These are phyloP conservation scores for Macrolepiota dolichaula DNA, from an alignment of 768 basidiomycete genomes.

Conservation along the genomic window DNA sequence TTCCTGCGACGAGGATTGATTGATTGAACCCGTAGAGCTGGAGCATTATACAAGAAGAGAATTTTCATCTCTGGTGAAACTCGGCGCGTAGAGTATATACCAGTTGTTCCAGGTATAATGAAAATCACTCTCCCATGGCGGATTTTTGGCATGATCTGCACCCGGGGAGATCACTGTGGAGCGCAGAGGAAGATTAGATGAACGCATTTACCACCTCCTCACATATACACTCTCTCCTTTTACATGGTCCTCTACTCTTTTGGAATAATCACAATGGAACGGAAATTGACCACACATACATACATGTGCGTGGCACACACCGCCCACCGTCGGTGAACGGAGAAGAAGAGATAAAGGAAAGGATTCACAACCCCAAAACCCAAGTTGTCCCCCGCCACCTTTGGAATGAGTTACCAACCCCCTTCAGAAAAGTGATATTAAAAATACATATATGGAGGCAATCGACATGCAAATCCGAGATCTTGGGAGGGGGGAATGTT, in stretches of 20 bases:
- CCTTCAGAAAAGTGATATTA: neutral
- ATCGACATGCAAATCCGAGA: too few species aligned
- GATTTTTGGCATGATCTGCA: neutral
- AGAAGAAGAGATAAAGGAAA: neutral
- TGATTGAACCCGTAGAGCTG: too few species aligned
- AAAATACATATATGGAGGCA: neutral
- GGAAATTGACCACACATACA: neutral
- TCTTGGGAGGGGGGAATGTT: too few species aligned
- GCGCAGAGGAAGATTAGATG: neutral
- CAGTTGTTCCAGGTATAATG: too few species aligned
- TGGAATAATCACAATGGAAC: neutral
- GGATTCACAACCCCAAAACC: neutral
- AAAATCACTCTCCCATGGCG: neutral
- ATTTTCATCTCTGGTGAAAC: too few species aligned
- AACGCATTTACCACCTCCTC: neutral
- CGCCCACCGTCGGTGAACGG: slow-evolving; percentile 4
- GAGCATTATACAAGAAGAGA: too few species aligned
- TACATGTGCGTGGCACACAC: neutral
- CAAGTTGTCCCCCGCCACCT: neutral
- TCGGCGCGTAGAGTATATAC: too few species aligned
- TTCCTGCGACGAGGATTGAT: too few species aligned
- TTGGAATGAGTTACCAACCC: neutral
- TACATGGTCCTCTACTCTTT: neutral
- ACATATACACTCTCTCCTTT: neutral
- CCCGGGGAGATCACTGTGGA: neutral